Base-by-base conservation (phyloP, 2,329 filamentous ascomycete genomes). In the Cladosporium sp. region DNA sequence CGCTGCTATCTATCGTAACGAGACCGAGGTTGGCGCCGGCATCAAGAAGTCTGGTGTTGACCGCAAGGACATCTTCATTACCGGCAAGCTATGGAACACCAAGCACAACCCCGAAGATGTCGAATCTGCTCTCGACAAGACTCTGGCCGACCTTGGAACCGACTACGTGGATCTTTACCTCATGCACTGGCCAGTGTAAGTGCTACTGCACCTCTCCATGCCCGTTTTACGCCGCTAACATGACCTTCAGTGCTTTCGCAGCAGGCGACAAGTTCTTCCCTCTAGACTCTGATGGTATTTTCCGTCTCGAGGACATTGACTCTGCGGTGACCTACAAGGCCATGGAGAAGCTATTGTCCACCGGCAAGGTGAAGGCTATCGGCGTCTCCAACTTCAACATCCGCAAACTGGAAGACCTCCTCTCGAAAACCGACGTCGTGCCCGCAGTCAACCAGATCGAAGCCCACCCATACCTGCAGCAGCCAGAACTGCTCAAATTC, bases 331-430 rank as follows among this genome's bases (percentile, higher is more conserved):
- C 68, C 18, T 70, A 63, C 31, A 63, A 60, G 11, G 64, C 44
- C 7, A 69, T 71, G 69, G 69, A 71, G 55, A 69, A 67, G 55
- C 57, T 69, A 11, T 64, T 69, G 23, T 31, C 57, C 10, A 67
- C 69, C 1, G 69, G 69, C 40, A 71, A 69, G 59, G 67, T 62
- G 23, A 84, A 82, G 69, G 86, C 88, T 62, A 92, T 95, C 71
- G 91, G 91, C 59, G 88, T 95, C 18, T 91, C 89, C 73, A 95
- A 94, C 80, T 94, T 90, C 78, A 80, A 80, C 65, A 82, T 83
- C 23, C 72, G 73, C 12, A 79, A 83, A 40, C 75, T 86, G 14
- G 77, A 84, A 69, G 73, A 79, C 65, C 78, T 86, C 65, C 70
- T 82, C 69, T 81, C 83, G 73, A 86, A 87, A 3, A 87, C 88